Evolutionary conservation across 139 green algal genomes (phyloP).

Genomic region (Microglena sp.): DNA sequence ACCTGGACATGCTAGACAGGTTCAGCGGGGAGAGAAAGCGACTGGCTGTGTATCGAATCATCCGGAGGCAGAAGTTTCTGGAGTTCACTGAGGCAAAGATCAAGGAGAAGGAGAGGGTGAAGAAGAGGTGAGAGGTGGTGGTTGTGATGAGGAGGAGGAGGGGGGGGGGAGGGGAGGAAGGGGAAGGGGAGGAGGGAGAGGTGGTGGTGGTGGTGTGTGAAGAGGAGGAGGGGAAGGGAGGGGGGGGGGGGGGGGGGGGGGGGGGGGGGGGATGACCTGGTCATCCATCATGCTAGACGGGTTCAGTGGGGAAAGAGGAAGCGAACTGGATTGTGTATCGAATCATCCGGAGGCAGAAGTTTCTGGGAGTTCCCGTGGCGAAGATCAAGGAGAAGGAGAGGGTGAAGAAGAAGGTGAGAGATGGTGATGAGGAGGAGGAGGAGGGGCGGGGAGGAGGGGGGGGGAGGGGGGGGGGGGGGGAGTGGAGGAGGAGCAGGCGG

Average conservation of each 20-base stretch:
- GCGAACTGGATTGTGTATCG: too few species aligned
- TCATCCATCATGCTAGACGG: too few species aligned
- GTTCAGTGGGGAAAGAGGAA: too few species aligned
- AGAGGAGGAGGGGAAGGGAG: background rate
- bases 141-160: background rate
- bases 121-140: too few species aligned
- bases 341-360: conserved; percentile 33
- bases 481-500: too few species aligned
- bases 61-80: conserved; percentile 44
- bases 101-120: background rate
- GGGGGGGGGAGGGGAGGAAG: background rate
- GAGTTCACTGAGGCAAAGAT: conserved; percentile 29
- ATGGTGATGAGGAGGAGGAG: background rate
- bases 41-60: conserved; percentile 32
- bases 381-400: conserved; percentile 2
- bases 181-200: background rate
- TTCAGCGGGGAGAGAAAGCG: conserved; percentile 8
- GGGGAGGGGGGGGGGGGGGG: too few species aligned
- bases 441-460: too few species aligned
- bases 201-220: conserved; percentile 1
- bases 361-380: conserved; percentile 37
- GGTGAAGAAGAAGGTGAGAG: background rate
- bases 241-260: too few species aligned
- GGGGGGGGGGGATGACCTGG: too few species aligned
- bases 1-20: background rate